phyloP scores from a whole-genome alignment of 257 asterid genomes.

The Solanum sitiens region DNA sequence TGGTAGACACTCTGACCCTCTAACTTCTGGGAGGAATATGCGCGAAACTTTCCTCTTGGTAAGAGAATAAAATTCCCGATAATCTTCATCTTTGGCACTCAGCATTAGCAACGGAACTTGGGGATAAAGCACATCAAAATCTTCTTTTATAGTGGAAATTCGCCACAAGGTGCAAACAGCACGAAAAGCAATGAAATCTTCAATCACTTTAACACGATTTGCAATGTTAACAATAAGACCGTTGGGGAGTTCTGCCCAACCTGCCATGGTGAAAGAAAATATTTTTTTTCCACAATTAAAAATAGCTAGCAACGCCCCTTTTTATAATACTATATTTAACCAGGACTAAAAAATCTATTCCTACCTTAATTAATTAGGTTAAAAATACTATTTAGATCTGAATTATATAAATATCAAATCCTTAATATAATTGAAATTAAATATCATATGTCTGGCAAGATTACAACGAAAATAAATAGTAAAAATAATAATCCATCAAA shows the following conservation, averaged over 20 bases:
- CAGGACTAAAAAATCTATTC: not conserved
- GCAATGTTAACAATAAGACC: not conserved
- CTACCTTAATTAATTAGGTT: too few relatives aligned
- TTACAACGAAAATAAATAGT: not conserved
- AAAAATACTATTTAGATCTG: too few relatives aligned
- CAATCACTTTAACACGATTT: not conserved
- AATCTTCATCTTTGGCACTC: not conserved
- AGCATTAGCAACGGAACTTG: not conserved
- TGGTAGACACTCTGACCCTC: too few relatives aligned
- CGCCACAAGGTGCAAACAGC: not conserved
- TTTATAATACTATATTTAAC: not conserved
- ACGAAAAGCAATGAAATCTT: not conserved
- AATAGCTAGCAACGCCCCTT: not conserved
- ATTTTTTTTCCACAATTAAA: not conserved
- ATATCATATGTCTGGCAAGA: not conserved
- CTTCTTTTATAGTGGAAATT: not conserved
- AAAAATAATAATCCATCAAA: not conserved
- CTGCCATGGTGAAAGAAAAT: not conserved
- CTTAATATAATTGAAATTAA: too few relatives aligned
- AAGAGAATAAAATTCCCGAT: not conserved
- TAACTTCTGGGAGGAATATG: not conserved
- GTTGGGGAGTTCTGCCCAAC: not conserved
- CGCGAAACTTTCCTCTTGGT: not conserved
- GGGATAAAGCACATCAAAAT: not conserved
- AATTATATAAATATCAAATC: too few relatives aligned